phyloP scores from a whole-genome alignment of 2,329 filamentous ascomycete genomes.

The Emydomyces testavorans region DNA sequence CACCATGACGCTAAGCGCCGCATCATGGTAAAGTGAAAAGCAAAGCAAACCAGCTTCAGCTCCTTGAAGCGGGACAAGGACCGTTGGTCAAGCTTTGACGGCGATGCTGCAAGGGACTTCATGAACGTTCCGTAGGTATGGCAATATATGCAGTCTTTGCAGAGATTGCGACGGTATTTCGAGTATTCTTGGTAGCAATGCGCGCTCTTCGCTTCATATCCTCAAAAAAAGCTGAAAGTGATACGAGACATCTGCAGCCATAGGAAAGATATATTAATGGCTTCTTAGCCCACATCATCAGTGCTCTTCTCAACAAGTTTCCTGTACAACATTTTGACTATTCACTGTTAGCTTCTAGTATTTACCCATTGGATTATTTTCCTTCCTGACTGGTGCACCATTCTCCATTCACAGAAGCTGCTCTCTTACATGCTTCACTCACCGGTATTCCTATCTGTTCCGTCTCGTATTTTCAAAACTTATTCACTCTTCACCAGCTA shows the following conservation, averaged over 20 bases:
- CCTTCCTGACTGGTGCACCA: neutral
- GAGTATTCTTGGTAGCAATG: neutral
- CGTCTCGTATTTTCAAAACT: neutral
- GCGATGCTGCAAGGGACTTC: neutral
- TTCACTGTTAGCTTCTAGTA: no score
- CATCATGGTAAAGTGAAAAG: neutral
- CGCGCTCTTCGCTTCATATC: neutral
- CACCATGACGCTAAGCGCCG: neutral
- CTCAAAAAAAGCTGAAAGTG: no score
- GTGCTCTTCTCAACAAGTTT: no score
- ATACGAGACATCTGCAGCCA: no score
- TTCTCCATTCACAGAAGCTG: neutral
- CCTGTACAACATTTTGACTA: no score
- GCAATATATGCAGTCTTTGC: neutral
- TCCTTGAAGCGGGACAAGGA: neutral
- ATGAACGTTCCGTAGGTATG: no score
- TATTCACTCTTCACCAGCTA: neutral
- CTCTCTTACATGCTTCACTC: neutral
- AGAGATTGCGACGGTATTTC: neutral
- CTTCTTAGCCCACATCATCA: no score
- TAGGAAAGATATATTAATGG: no score
- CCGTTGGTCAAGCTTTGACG: neutral
- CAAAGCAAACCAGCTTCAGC: neutral
- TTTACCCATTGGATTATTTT: no score
- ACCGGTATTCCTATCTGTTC: neutral